phyloP scores from a whole-genome alignment of 73 alveolate species.

The Uronychia setigera region DNA sequence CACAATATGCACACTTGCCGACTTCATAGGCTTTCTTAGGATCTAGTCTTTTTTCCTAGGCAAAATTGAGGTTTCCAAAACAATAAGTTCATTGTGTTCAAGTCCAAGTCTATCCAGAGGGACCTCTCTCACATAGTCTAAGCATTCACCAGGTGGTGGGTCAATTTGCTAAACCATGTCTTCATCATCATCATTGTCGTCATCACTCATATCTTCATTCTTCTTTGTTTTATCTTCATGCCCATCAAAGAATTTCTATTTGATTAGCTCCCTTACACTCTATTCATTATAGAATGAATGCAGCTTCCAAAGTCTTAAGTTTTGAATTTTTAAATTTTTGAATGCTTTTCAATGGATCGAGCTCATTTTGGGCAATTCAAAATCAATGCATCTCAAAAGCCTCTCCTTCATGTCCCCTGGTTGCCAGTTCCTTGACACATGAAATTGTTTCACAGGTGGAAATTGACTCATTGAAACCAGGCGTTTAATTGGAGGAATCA shows the following conservation, averaged over 20 bases:
- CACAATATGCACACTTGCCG: constrained; percentile 77
- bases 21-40: constrained; percentile 16
- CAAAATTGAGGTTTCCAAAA: constrained; percentile 6
- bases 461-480: not conserved
- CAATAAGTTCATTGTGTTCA: constrained; percentile 6
- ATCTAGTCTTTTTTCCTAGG: constrained; percentile 10
- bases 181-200: not conserved
- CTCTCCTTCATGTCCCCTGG: not conserved
- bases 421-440: not conserved
- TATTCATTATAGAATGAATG: not conserved
- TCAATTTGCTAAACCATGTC: not conserved
- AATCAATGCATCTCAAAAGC: not conserved
- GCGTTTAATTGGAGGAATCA: constrained; percentile 25
- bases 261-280: not conserved
- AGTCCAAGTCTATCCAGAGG: constrained; percentile 21
- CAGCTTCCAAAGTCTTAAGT: not conserved
- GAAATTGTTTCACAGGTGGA: not conserved
- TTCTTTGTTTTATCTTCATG: not conserved
- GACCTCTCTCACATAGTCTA: constrained; percentile 9
- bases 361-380: not conserved
- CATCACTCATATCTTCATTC: not conserved
- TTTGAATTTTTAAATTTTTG: not conserved
- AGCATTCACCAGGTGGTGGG: constrained; percentile 42
- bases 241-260: not conserved
- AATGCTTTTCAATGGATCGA: not conserved